Evolutionary conservation across 2,329 filamentous ascomycete genomes (phyloP), one percentile per base, ranked within the genome.

Genomic region (Daldinia sp.): DNA sequence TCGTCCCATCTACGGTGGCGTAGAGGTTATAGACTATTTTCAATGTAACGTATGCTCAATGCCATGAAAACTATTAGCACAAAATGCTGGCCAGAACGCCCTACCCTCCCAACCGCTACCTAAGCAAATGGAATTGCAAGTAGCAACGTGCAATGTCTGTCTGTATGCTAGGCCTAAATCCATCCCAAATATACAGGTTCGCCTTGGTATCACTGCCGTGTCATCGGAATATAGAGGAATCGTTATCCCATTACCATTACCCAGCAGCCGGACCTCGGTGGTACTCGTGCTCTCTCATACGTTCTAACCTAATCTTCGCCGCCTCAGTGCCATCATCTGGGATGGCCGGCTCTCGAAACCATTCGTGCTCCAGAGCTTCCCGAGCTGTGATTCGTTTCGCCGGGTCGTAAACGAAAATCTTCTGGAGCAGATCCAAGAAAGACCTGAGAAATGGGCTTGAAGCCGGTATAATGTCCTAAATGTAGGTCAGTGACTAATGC

Each of bases 321-420:
- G 89, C 89, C 77, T 91, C 89, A 6, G 89, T 91, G 41, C 89
- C 89, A 74, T 92, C 89, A 72, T 92, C 89, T 35, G 88, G 87
- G 35, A 85, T 83, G 1, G 88, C 85, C 58, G 84, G 81, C 74
- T 91, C 89, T 74, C 87, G 88, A 79, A 92, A 91, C 89, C 89
- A 92, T 2, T 88, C 87, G 70, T 92, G 89, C 61, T 89, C 85
- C 48, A 92, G 79, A 1, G 89, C 89, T 74, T 90, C 82, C 70
- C 90, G 89, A 23, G 89, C 89, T 3, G 88, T 90, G 69, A 92
- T 91, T 51, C 89, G 87, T 63, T 88, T 85, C 4, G 82, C 80
- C 10, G 89, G 89, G 65, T 92, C 89, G 76, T 92, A 92, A 35
- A 91, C 85, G 72, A 92, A 92, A 55, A 92, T 91, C 77, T 87